Evolutionary conservation across 202 grass and related monocot species (phyloP).

Genomic region (Dendrocalamus latiflorus): DNA sequence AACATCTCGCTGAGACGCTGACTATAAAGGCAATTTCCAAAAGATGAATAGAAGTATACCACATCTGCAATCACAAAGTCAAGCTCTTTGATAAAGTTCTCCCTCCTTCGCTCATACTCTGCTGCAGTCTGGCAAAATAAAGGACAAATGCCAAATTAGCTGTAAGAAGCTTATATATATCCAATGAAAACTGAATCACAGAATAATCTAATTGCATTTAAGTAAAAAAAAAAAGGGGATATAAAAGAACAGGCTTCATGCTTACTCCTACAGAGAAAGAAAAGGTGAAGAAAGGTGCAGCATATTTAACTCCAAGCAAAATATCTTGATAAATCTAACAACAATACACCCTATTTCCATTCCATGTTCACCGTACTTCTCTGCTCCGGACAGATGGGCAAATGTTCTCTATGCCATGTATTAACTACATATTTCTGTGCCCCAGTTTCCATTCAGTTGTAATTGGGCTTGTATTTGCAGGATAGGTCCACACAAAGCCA

Average conservation of each 20-base stretch:
- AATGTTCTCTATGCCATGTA: neutral
- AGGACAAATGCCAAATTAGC: constrained; percentile 20
- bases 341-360: neutral
- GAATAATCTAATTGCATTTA: neutral
- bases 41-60: constrained; percentile 49
- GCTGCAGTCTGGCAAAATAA: constrained; percentile 65
- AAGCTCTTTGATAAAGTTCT: too few relatives aligned
- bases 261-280: neutral
- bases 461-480: neutral
- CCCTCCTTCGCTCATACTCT: constrained; percentile 78
- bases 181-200: constrained; percentile 6
- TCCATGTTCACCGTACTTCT: constrained; percentile 4
- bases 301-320: neutral
- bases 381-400: neutral
- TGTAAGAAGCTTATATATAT: neutral
- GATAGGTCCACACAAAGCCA: constrained; percentile 22
- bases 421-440: neutral
- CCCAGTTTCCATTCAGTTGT: neutral
- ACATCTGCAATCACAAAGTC: constrained; percentile 94
- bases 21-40: constrained; percentile 6
- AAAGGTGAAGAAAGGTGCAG: neutral
- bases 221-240: neutral
- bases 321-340: neutral
- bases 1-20: neutral
- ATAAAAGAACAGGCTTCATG: constrained; percentile 13